Percentiles rank a stretch among this genome's conserved stretches.
phyloP scores from a whole-genome alignment of 1,284 basidiomycete species.

The Puccinia polysora region DNA sequence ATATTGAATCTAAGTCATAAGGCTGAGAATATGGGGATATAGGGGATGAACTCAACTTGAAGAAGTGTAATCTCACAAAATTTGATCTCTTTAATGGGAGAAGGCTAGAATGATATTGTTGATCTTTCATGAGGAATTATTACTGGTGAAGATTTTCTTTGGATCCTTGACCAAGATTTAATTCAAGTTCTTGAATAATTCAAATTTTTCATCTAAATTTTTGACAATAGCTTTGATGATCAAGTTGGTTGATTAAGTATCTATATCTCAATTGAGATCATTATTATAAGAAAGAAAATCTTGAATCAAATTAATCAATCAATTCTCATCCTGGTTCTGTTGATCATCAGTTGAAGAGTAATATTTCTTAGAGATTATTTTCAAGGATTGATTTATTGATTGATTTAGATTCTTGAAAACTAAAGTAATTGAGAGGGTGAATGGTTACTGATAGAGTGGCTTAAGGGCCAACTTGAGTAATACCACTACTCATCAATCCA shows the following conservation, averaged over 20 bases:
- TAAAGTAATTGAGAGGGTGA: background rate
- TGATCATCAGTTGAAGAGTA: conserved; percentile 56
- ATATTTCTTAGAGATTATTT: conserved; percentile 58
- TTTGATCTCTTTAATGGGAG: conserved; percentile 52
- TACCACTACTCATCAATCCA: conserved; percentile 59
- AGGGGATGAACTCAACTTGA: conserved; percentile 53
- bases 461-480: conserved; percentile 57
- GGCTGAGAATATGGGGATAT: conserved; percentile 27
- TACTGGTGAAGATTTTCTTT: conserved; percentile 59
- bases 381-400: conserved; percentile 59
- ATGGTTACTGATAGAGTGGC: conserved; percentile 47
- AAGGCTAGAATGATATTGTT: conserved; percentile 57
- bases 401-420: conserved; percentile 47
- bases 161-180: conserved; percentile 53
- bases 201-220: conserved; percentile 59
- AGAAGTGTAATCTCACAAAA: conserved; percentile 60
- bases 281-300: background rate
- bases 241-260: conserved; percentile 57
- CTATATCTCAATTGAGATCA: conserved; percentile 55
- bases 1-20: too few relatives aligned
- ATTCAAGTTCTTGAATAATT: conserved; percentile 59
- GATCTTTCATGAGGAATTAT: conserved; percentile 59
- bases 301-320: conserved; percentile 57
- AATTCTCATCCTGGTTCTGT: conserved; percentile 53
- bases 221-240: conserved; percentile 63